Percentiles rank a stretch among this genome's conserved stretches.
Conservation (phyloP, 2,329 filamentous ascomycete genomes). For the Phoma sp. region DNA sequence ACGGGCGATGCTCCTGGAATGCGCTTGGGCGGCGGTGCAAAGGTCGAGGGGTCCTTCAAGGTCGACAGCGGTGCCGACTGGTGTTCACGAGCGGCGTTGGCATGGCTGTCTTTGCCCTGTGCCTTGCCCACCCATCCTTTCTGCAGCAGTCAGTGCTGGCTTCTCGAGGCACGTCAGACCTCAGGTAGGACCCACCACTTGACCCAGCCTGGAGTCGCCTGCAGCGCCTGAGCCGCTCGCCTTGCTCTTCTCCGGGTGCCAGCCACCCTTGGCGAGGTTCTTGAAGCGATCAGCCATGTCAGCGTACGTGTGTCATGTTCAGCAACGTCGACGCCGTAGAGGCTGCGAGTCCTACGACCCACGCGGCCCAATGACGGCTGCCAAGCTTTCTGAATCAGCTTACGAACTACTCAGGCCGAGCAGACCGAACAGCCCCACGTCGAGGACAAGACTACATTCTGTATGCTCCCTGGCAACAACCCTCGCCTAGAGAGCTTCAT, state of each 20-base stretch:
- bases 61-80: conserved; percentile 69
- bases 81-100: conserved; percentile 52
- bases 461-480: not conserved
- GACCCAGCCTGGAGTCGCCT: conserved; percentile 59
- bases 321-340: conserved; percentile 15
- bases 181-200: conserved; percentile 58
- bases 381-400: conserved; percentile 19
- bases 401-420: not conserved
- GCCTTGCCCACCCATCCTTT: conserved; percentile 64
- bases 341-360: conserved; percentile 14
- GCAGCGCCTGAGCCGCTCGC: conserved; percentile 43
- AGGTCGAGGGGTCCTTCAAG: conserved; percentile 77
- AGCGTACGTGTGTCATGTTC: conserved; percentile 15
- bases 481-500: not conserved
- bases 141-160: conserved; percentile 45
- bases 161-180: conserved; percentile 11
- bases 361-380: conserved; percentile 32
- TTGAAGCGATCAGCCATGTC: conserved; percentile 45
- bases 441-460: not conserved
- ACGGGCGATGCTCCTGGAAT: conserved; percentile 28
- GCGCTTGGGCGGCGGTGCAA: conserved; percentile 80
- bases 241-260: conserved; percentile 51
- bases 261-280: conserved; percentile 55
- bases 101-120: conserved; percentile 53
- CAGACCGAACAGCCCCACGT: not conserved